phyloP scores from a whole-genome alignment of 2,329 filamentous ascomycete genomes.

The Talaromyces sp. region DNA sequence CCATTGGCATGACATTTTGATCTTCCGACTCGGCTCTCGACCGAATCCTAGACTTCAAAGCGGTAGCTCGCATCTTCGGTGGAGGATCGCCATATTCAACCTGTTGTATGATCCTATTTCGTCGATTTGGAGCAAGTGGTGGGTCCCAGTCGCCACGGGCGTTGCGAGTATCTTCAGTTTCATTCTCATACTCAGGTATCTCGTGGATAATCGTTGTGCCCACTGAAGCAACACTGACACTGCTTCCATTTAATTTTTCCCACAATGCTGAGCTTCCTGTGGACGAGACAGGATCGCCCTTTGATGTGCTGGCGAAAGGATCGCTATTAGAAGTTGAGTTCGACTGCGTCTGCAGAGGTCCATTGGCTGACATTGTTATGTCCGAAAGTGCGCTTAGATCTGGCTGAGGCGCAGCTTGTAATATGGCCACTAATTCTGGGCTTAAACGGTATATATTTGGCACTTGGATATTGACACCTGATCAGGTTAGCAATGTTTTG shows the following conservation, averaged over 20 bases:
- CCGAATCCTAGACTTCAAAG: slow-evolving; percentile 42
- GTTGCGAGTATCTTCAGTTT: slow-evolving; percentile 39
- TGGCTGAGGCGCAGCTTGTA: slow-evolving; percentile 37
- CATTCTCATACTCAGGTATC: slow-evolving; percentile 57
- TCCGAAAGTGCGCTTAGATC: slow-evolving; percentile 32
- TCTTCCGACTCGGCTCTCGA: slow-evolving; percentile 40
- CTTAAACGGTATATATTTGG: slow-evolving; percentile 82
- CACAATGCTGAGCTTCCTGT: slow-evolving; percentile 46
- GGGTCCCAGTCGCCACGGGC: slow-evolving; percentile 41
- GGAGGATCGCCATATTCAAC: slow-evolving; percentile 55
- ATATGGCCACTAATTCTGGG: slow-evolving; percentile 56
- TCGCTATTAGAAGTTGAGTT: slow-evolving; percentile 39
- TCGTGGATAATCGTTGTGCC: slow-evolving; percentile 46
- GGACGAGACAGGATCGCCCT: slow-evolving; percentile 32
- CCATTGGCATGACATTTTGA: slow-evolving; percentile 30
- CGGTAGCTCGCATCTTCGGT: slow-evolving; percentile 60
- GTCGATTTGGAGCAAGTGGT: slow-evolving; percentile 45
- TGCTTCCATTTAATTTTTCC: slow-evolving; percentile 49
- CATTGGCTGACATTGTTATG: slow-evolving; percentile 30
- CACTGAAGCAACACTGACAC: slow-evolving; percentile 39
- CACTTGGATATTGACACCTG: slow-evolving; percentile 74
- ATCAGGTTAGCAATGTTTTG: not conserved
- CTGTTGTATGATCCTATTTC: slow-evolving; percentile 54
- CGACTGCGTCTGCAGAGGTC: slow-evolving; percentile 36
- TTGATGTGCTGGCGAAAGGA: slow-evolving; percentile 41